A percentile compares a stretch with the other conserved stretches of the same genome.
These are phyloP conservation scores for Salix viminalis DNA, from an alignment of 345 rosid species.

Conservation along the genomic window DNA sequence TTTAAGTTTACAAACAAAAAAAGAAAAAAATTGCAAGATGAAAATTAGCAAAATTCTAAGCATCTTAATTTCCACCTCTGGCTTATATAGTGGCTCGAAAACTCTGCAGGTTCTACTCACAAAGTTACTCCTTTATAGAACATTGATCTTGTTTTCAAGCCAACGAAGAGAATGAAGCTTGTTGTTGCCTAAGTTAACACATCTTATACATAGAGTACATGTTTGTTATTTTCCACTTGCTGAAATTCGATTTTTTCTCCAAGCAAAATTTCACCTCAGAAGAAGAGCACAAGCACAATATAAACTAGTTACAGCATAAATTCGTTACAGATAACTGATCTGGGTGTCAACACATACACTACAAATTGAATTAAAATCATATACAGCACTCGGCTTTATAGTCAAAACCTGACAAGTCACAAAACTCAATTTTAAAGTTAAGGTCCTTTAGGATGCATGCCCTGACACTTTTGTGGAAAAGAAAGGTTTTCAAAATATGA, in stretches of 20 bases:
- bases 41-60: background rate
- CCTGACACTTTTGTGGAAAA: background rate
- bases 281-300: background rate
- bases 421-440: no score
- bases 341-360: background rate
- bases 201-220: background rate
- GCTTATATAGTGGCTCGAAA: background rate
- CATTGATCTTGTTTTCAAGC: background rate
- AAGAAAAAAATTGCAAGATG: background rate
- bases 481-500: background rate
- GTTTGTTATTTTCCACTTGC: background rate
- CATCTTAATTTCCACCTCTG: background rate
- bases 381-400: background rate
- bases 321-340: background rate
- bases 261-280: background rate
- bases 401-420: no score
- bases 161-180: background rate
- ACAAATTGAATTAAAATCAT: background rate
- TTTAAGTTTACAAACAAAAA: background rate
- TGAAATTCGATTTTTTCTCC: background rate
- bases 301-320: background rate
- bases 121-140: background rate
- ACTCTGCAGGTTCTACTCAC: background rate
- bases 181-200: background rate
- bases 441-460: background rate